Base-by-base conservation (phyloP, 306 rosid genomes). In the Oemleria cerasiformis region DNA sequence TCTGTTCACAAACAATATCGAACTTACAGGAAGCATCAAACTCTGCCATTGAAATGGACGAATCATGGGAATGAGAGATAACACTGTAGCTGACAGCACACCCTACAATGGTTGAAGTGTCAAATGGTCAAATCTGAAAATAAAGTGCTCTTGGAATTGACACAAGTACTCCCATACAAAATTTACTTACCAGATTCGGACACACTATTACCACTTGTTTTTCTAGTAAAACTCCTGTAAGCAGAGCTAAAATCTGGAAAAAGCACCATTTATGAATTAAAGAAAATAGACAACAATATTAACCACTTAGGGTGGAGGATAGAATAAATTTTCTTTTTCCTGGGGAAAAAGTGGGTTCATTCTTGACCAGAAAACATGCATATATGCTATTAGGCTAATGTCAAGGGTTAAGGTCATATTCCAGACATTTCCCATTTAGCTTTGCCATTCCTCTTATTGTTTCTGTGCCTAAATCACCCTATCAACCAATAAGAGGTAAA, bases 1-100 rank as follows among this genome's bases (percentile, higher is more conserved):
- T 58, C 9, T 36, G 16, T 14, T 58, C 25, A 20, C 19, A 1
- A 71, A 64, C 67, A 48, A 59, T 72, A 56, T 62, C 6, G 54
- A 76, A 86, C 98, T 87, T 80, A 94, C 97, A 49, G 97, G 98
- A 74, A 94, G 98, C 76, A 94, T 79, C 69, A 88, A 87, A 80
- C 98, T 87, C 83, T 94, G 98, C 98, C 97, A 94, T 63, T 94
- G 96, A 80, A 91, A 94, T 51, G 98, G 98, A 75, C 92, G 87
- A 84, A 94, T 91, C 90, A 91, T 75, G 70, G 98, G 92, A 80
- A 94, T 67, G 72, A 94, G 71, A 70, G 90, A 88, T 53, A 89
- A 82, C 73, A 94, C 96, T 55, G 77, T 57, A 74, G 97, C 89
- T 59, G 97, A 88, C 67, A 91, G 87, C 77, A 94, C 85, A 74